Conservation (phyloP, 1,284 basidiomycete species). For the Erythrobasidium hasegawianum region DNA sequence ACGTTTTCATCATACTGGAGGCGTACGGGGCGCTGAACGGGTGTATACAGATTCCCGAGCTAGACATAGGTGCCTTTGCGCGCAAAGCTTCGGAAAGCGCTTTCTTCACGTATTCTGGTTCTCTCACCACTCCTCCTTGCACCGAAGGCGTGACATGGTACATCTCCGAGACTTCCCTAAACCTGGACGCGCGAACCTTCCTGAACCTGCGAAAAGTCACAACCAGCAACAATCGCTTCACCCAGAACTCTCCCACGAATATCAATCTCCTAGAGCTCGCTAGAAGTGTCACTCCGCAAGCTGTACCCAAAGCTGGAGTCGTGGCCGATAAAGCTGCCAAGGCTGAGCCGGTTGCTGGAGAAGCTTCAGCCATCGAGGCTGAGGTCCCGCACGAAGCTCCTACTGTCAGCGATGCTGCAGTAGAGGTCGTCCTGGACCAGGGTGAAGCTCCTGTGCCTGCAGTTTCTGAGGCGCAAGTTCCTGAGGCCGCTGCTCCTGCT, state of each 20-base stretch:
- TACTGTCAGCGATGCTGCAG: too few species aligned
- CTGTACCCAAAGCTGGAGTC: neutral
- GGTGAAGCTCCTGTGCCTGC: too few species aligned
- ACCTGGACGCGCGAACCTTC: conserved; percentile 3
- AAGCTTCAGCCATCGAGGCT: neutral
- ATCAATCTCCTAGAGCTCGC: conserved; percentile 6
- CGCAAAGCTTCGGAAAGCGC: conserved; percentile 23
- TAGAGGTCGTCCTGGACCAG: too few species aligned
- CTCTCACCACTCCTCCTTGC: conserved; percentile 34
- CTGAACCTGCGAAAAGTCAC: neutral
- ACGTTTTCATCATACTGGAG: neutral
- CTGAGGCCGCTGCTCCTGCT: too few species aligned
- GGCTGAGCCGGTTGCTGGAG: neutral
- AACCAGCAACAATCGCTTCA: conserved; percentile 17
- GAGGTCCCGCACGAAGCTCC: neutral
- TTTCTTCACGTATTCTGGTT: conserved; percentile 21
- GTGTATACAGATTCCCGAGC: conserved; percentile 34
- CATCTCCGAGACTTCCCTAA: neutral
- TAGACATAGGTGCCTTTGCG: conserved; percentile 35
- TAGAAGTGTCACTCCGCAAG: neutral
- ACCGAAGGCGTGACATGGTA: conserved; percentile 20
- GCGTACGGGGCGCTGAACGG: too few species aligned
- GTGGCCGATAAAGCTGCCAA: conserved; percentile 1
- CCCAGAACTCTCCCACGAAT: conserved; percentile 6
- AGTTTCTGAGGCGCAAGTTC: too few species aligned